A percentile compares a stretch with the other conserved stretches of the same genome.
phyloP scores from a whole-genome alignment of 768 basidiomycete genomes.

The Lactifluus hygrophoroides region DNA sequence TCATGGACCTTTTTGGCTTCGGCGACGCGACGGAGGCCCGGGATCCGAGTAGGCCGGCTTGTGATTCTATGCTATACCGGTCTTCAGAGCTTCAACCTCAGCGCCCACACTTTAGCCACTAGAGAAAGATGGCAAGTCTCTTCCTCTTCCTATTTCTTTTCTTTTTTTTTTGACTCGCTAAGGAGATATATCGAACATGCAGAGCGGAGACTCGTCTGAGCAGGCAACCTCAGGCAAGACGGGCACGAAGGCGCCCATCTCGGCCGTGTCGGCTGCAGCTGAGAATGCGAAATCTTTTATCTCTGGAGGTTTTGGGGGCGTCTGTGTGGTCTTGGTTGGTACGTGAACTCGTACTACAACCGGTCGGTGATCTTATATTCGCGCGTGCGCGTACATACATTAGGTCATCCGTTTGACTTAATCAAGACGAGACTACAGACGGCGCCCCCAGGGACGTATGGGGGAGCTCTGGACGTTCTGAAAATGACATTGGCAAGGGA shows the following conservation, averaged over 20 bases:
- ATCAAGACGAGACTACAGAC: conserved; percentile 97
- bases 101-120: background rate
- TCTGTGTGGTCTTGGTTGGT: conserved; percentile 85
- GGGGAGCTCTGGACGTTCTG: conserved; percentile 88
- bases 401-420: conserved; percentile 96
- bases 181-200: background rate
- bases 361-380: background rate
- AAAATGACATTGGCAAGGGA: conserved; percentile 86
- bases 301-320: conserved; percentile 89
- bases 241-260: background rate
- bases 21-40: no score
- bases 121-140: conserved; percentile 5
- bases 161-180: no score
- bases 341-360: conserved; percentile 26
- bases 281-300: conserved; percentile 75
- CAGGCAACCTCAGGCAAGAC: background rate
- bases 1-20: no score
- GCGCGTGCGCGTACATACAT: background rate
- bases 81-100: no score
- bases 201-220: conserved; percentile 13
- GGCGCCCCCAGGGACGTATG: conserved; percentile 80
- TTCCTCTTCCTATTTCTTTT: no score
- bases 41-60: background rate
- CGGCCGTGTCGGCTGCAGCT: conserved; percentile 25
- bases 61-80: background rate